These are phyloP conservation scores for Mycena rebaudengoi DNA, from an alignment of 768 basidiomycete genomes.

Conservation along the genomic window DNA sequence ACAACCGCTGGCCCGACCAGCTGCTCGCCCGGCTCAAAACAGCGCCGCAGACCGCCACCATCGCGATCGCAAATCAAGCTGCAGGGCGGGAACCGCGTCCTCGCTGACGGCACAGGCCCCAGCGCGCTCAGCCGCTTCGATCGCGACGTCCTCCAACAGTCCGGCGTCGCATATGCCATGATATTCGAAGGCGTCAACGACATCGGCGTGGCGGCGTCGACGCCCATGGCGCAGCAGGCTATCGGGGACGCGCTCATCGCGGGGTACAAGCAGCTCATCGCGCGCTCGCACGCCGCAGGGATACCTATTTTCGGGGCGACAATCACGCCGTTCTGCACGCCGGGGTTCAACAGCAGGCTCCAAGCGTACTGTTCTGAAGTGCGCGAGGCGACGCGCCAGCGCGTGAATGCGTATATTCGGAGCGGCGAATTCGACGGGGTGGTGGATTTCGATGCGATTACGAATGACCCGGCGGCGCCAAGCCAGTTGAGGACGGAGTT, in stretches of 20 bases:
- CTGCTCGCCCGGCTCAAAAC: constrained; percentile 51
- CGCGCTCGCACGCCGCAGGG: constrained; percentile 49
- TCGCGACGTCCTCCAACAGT: constrained; percentile 57
- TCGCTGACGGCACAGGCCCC: constrained; percentile 57
- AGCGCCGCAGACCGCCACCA: no score
- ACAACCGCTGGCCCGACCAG: constrained; percentile 62
- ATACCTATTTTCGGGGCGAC: constrained; percentile 59
- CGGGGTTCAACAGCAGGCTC: constrained; percentile 38
- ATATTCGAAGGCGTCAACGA: constrained; percentile 66
- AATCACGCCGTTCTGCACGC: constrained; percentile 56
- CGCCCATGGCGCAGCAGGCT: constrained; percentile 42
- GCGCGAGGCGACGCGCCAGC: constrained; percentile 50
- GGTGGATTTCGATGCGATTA: constrained; percentile 54
- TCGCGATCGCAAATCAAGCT: no score
- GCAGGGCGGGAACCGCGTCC: no score
- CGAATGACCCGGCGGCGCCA: constrained; percentile 47
- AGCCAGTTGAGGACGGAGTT: constrained; percentile 46
- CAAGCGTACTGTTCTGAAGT: constrained; percentile 49
- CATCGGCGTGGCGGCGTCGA: constrained; percentile 51
- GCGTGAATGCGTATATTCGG: constrained; percentile 53
- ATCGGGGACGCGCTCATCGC: constrained; percentile 51
- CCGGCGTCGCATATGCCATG: constrained; percentile 55
- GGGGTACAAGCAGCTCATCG: constrained; percentile 55
- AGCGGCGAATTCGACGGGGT: constrained; percentile 59
- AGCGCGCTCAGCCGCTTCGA: constrained; percentile 57